Evolutionary conservation across 129 eudicot genomes (phyloP).

Genomic region (Solidago caesia): DNA sequence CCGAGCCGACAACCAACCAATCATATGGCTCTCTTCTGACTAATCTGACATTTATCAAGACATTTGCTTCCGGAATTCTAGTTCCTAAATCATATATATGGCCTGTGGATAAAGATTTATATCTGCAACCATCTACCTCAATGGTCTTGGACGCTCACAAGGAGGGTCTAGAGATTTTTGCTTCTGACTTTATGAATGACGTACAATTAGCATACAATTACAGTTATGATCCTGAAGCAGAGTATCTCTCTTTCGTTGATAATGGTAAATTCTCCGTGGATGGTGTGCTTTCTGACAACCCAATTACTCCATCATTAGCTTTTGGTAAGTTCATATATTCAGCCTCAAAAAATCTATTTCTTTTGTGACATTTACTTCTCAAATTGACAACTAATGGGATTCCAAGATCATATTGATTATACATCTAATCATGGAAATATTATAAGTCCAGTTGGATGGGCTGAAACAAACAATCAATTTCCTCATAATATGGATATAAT

Average conservation of each 20-base stretch:
- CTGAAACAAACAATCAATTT: conserved; percentile 2
- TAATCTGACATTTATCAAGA: conserved; percentile 68
- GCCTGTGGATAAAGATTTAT: conserved; percentile 49
- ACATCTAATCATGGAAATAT: neutral
- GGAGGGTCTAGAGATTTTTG: conserved; percentile 67
- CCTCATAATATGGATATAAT: conserved; percentile 4
- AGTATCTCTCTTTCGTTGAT: conserved; percentile 64
- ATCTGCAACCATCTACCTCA: conserved; percentile 64
- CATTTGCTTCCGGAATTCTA: conserved; percentile 86
- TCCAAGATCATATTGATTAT: neutral
- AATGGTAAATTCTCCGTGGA: conserved; percentile 82
- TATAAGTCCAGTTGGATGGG: conserved; percentile 1
- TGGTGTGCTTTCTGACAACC: conserved; percentile 91
- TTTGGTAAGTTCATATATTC: conserved; percentile 48
- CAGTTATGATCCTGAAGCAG: conserved; percentile 79
- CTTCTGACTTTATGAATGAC: conserved; percentile 75
- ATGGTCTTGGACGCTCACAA: conserved; percentile 80
- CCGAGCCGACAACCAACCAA: conserved; percentile 82
- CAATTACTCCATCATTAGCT: conserved; percentile 76
- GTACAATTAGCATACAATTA: conserved; percentile 60
- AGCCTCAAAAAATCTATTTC: neutral
- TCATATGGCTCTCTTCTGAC: conserved; percentile 70
- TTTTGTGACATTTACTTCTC: neutral
- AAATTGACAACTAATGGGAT: neutral
- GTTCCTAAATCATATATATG: conserved; percentile 89